Evolutionary conservation across 176 grass and related monocot genomes (phyloP), one percentile per base, ranked within the genome.

Genomic region (Juncus inflexus): DNA sequence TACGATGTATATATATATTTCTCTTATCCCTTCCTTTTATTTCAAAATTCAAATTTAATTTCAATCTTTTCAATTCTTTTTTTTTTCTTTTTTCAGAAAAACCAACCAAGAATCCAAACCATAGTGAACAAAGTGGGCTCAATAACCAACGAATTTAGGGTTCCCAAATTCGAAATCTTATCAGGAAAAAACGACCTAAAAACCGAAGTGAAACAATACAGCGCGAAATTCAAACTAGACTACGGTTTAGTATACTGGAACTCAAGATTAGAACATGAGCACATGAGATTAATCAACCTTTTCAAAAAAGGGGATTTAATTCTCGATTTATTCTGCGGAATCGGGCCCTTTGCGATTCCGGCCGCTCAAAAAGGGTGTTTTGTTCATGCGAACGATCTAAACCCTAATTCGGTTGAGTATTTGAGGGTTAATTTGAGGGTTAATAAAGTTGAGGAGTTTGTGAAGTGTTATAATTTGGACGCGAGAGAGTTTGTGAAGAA

Each of bases 201-300:
- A 52, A 92, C 88, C 75, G 85, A 99, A 83, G 83, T 99, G 58
- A 99, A 99, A 71, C 88, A 99, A 75, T 92, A 92, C 66, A 88
- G 94, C 60, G 94, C 89, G 60, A 99, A 63, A 52, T 99, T 92
- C 77, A 99, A 15, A 80, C 85, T 99, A 51, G 85, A 99, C 83
- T 99, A 92, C 62, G 64, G 94, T 64, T 86, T 86, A 52, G 94
- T 99, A 65, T 99, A 99, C 66, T 99, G 94, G 94, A 99, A 99
- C 77, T 99, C 94, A 5, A 99, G 94, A 73, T 88, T 99, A 65
- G 94, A 99, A 66, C 83, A 90, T 65, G 89, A 92, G 60, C 94
- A 99, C 55, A 90, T 84, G 35, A 80, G 89, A 81, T 83, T 99
- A 57, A 79, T 99, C 77, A 89, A 87, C 35, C 80, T 89, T 66